These are phyloP conservation scores for Microglena sp. DNA, from an alignment of 139 green algal species.

Conservation along the genomic window DNA sequence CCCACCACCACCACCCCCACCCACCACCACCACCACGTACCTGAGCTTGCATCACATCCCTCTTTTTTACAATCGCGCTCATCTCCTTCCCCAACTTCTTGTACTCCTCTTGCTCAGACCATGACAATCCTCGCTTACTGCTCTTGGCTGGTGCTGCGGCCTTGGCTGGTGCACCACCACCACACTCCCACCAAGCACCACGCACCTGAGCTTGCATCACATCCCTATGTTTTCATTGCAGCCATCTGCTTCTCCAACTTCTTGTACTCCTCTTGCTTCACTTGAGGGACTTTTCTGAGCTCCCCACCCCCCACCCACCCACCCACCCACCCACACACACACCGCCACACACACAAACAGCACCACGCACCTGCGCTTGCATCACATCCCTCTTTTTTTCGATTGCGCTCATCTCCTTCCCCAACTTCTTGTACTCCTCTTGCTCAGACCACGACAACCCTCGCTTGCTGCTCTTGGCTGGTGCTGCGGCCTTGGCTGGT, in stretches of 20 bases:
- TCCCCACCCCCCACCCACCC: not conserved
- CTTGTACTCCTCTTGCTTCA: not conserved
- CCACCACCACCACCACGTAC: too few relatives aligned
- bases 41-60: not conserved
- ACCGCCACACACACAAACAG: not conserved
- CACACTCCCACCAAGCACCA: slow-evolving; percentile 7
- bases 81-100: slow-evolving; percentile 6
- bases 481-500: not conserved
- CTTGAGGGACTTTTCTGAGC: not conserved
- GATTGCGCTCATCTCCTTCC: not conserved
- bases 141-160: not conserved
- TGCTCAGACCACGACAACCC: slow-evolving; percentile 31
- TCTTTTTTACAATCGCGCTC: not conserved
- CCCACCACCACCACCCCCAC: not conserved
- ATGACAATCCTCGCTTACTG: slow-evolving; percentile 21
- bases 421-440: slow-evolving; percentile 27
- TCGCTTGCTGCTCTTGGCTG: slow-evolving; percentile 12
- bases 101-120: slow-evolving; percentile 29
- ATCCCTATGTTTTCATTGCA: too few relatives aligned
- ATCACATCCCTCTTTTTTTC: not conserved
- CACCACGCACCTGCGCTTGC: too few relatives aligned
- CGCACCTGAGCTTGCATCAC: not conserved
- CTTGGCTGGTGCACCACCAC: not conserved
- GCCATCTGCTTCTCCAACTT: not conserved
- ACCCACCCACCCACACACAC: too few relatives aligned